A percentile compares a stretch with the other conserved stretches of the same genome.
Evolutionary conservation across 768 basidiomycete genomes (phyloP).

Genomic region (Guyanaporus albipodus): DNA sequence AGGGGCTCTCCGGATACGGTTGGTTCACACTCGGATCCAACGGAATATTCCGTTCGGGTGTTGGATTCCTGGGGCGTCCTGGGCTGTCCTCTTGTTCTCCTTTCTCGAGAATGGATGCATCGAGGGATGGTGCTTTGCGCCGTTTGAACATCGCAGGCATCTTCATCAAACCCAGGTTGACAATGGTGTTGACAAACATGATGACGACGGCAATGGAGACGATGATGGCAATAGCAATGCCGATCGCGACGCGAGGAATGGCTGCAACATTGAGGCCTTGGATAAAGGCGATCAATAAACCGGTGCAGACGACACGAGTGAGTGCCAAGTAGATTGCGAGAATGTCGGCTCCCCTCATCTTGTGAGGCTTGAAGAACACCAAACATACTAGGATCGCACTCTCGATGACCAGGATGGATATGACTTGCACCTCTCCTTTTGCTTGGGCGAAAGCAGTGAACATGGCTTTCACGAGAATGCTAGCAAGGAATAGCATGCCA

Average conservation of each 20-base stretch:
- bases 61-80: conserved; percentile 48
- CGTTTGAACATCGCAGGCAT: conserved; percentile 18
- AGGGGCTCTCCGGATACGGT: conserved; percentile 41
- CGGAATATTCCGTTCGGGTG: conserved; percentile 43
- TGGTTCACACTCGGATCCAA: conserved; percentile 41
- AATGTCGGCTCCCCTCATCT: conserved; percentile 66
- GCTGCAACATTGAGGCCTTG: conserved; percentile 57
- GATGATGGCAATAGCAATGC: conserved; percentile 67
- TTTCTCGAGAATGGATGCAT: conserved; percentile 29
- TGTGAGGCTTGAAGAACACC: conserved; percentile 57
- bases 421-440: conserved; percentile 65
- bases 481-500: conserved; percentile 52
- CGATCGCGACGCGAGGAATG: conserved; percentile 80
- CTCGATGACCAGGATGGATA: conserved; percentile 65
- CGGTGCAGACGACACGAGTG: conserved; percentile 65
- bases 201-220: conserved; percentile 68
- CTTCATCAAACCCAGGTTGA: conserved; percentile 42
- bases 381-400: conserved; percentile 50
- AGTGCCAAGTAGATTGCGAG: conserved; percentile 64
- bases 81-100: conserved; percentile 19
- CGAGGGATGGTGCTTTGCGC: conserved; percentile 6
- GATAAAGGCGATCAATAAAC: conserved; percentile 74
- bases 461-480: conserved; percentile 62
- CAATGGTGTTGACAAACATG: conserved; percentile 60
- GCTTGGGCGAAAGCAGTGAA: conserved; percentile 64